Evolutionary conservation across 768 basidiomycete species (phyloP), one percentile per base, ranked within the genome.

Genomic region (Imleria badia): DNA sequence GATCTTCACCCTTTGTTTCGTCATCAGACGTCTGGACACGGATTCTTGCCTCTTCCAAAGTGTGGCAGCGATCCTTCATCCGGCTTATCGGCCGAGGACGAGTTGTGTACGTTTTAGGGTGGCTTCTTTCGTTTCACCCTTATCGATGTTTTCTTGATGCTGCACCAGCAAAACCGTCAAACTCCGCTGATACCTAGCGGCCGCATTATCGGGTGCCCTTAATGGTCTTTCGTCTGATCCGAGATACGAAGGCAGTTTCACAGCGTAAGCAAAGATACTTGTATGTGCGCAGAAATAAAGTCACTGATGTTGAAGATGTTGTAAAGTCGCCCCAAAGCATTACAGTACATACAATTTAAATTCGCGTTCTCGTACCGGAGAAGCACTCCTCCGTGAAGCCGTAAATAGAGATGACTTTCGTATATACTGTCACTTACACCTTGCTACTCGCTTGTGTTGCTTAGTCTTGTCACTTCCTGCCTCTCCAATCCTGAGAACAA

Each of bases 51-150:
- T 19, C 26, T 12, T 45, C 6, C 51, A 52, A 19, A 52, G 51
- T 17, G 51, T 52, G 13, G 51, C 42, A 5, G 20, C 51, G 19
- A 52, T 45, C 34, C 34, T 44, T n/a, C 51, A 52, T 6, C 26
- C 26, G 7, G n/a, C 10, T 5, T 51, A 43, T 43, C 49, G 11
- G 49, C 31, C 2, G 41, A 51, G 26, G 34, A 36, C 1, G 51
- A 52, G 42, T 52, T 17, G 51, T 52, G n/a, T 52, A 52, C 35
- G 51, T 38, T 35, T 29, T 52, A 45, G 51, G 51, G 51, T 52
- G 26, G 26, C 42, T 45, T 26, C 34, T 22, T 19, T 36, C 26
- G 17, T 29, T n/a, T 29, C 45, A 29, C 19, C 30, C 4, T 23
- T 15, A 13, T 43, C 33, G 20, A 35, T 9, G 26, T 17, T 38